Base-by-base conservation (phyloP, 2,329 filamentous ascomycete genomes). In the Colletotrichum eleusines region DNA sequence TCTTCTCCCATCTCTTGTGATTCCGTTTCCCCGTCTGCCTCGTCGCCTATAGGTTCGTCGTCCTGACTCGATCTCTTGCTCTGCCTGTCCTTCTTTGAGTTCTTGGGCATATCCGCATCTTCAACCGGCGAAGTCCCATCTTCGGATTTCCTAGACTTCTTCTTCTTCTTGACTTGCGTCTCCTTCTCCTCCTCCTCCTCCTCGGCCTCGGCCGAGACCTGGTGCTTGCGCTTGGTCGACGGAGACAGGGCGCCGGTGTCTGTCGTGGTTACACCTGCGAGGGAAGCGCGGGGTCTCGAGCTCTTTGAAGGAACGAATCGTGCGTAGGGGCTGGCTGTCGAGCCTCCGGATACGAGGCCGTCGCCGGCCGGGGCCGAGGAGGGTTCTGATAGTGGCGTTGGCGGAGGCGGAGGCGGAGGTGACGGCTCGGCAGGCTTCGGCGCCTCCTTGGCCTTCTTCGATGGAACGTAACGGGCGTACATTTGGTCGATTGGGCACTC, bases 401-500 rank as follows among this genome's bases (percentile, higher is more conserved):
- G 57, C n/a, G 65, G 12, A 3, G 63, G 54, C 42, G 57, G 59
- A 50, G 72, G 28, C 20, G 60, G 31, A 20, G 63, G 23, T 6
- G 62, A 63, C 23, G 46, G 26, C 46, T 48, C 59, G 40, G 55
- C 51, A 31, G 66, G 57, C 55, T 59, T 55, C 14, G 58, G 31
- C 8, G 64, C 51, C 46, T 65, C 73, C 63, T 76, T 68, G 46
- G 68, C 75, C 69, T 79, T 78, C 11, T 76, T 26, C 8, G 78
- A 76, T 50, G 81, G 83, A 20, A 85, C 76, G 69, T 85, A 85
- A 73, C 84, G 70, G 46, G 57, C 66, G 28, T 69, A 72, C 67
- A 65, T 71, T 16, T 55, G 28, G 53, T 54, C 57, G 65, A 68
- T 68, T 73, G 70, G n/a, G 57, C 20, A 12, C 51, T 61, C 20